Conservation (phyloP, 106 monocot genomes). For the Allium cepa region DNA sequence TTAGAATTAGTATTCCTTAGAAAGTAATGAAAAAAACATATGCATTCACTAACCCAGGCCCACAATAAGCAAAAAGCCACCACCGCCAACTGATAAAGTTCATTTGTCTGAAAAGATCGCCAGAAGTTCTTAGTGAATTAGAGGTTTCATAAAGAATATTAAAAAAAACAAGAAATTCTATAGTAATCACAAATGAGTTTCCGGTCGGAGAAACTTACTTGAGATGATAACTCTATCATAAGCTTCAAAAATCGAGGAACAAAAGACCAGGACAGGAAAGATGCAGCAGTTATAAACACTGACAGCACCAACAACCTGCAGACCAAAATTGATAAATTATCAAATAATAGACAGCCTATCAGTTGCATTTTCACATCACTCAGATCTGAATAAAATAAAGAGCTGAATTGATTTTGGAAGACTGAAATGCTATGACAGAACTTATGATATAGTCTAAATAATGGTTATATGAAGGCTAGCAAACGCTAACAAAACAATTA, state of each 20-base stretch:
- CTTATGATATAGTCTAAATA: neutral
- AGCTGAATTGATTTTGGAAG: neutral
- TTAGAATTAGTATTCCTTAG: neutral
- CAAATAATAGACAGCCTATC: neutral
- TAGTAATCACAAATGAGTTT: neutral
- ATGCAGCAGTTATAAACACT: conserved; percentile 51
- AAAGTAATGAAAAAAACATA: neutral
- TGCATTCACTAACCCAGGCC: conserved; percentile 70
- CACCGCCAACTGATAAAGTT: conserved; percentile 81
- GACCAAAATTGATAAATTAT: neutral
- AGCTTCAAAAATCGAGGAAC: conserved; percentile 93
- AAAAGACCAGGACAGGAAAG: conserved; percentile 70
- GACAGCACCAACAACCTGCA: conserved; percentile 80
- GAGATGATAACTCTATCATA: conserved; percentile 86
- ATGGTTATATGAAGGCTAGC: no score
- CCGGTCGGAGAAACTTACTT: conserved; percentile 37
- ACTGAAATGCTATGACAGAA: neutral
- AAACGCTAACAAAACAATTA: no score
- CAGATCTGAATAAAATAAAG: conserved; percentile 1
- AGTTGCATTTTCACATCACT: neutral
- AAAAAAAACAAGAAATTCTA: neutral
- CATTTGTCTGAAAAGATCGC: conserved; percentile 29
- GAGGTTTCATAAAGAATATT: neutral
- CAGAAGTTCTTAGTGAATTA: neutral
- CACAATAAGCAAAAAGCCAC: conserved; percentile 91